Percentiles rank a stretch among this genome's conserved stretches.
phyloP scores from a whole-genome alignment of 2,329 filamentous ascomycete genomes.

The Xylariales sp. region DNA sequence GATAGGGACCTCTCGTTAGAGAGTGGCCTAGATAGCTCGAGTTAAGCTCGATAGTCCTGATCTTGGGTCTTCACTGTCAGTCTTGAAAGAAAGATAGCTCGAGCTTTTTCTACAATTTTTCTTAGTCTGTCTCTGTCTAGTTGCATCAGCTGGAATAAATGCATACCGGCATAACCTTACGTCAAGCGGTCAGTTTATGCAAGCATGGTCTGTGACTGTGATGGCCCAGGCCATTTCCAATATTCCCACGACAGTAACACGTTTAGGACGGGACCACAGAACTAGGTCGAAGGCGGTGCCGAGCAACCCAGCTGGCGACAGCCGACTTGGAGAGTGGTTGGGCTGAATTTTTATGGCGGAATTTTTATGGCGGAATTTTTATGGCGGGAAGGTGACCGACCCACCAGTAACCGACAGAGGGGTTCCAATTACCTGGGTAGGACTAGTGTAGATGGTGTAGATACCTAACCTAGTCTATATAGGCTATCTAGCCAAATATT shows the following conservation, averaged over 20 bases:
- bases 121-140: constrained; percentile 27
- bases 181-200: not conserved
- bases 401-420: not conserved
- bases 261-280: too few species aligned
- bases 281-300: too few species aligned
- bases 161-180: constrained; percentile 7
- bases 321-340: not conserved
- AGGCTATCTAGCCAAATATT: not conserved
- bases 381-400: not conserved
- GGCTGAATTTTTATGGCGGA: not conserved
- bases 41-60: constrained; percentile 25
- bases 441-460: not conserved
- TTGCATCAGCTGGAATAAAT: constrained; percentile 23
- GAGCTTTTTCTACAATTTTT: constrained; percentile 29
- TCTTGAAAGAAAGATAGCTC: constrained; percentile 29
- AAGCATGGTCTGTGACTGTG: not conserved
- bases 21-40: constrained; percentile 28
- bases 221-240: not conserved
- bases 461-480: not conserved
- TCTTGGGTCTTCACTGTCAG: constrained; percentile 27
- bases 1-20: constrained; percentile 26
- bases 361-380: not conserved
- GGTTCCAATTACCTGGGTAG: not conserved
- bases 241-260: too few species aligned
- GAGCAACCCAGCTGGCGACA: not conserved